Base-by-base conservation (phyloP, 345 rosid genomes). In the Pistacia atlantica region DNA sequence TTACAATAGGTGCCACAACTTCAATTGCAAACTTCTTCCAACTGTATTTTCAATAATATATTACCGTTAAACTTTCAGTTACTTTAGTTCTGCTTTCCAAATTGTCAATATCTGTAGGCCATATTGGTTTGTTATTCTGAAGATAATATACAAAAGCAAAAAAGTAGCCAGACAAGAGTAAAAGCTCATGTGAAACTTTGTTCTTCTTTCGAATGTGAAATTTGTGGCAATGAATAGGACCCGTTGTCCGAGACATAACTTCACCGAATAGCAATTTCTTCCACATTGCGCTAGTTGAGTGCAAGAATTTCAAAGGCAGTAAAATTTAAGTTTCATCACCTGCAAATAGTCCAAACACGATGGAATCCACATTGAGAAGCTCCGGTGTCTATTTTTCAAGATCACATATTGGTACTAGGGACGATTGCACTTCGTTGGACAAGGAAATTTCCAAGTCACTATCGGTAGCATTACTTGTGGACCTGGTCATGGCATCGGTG, bases 221-320 rank as follows among this genome's bases (percentile, higher is more conserved):
- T 89, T 89, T 81, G 82, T 86, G 58, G 91, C 77, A 2, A 85
- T 83, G 89, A 83, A 89, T 72, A 80, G 77, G 80, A 84, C n/a
- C 90, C 13, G 71, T 84, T 37, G 75, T 85, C 28, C 77, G 82
- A 61, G 77, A 82, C 38, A 83, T 90, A 81, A 82, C 84, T 17
- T 90, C 91, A 28, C 58, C 85, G 81, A 84, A 90, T 52, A 90
- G 94, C 91, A 86, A 87, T 78, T 86, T 87, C 81, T 90, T 91
- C 65, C 92, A 90, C 67, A 80, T 90, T 17, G 89, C 89, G 46
- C 78, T 90, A 64, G 90, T 88, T 2, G 86, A 79, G 66, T 88
- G 92, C 56, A 82, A 71, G 57, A 81, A 87, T 75, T 88, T 86
- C 77, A 87, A 80, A 85, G 89, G 87, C 64, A 81, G 79, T 57